phyloP scores from a whole-genome alignment of 345 rosid species.

The Lagerstroemia speciosa region DNA sequence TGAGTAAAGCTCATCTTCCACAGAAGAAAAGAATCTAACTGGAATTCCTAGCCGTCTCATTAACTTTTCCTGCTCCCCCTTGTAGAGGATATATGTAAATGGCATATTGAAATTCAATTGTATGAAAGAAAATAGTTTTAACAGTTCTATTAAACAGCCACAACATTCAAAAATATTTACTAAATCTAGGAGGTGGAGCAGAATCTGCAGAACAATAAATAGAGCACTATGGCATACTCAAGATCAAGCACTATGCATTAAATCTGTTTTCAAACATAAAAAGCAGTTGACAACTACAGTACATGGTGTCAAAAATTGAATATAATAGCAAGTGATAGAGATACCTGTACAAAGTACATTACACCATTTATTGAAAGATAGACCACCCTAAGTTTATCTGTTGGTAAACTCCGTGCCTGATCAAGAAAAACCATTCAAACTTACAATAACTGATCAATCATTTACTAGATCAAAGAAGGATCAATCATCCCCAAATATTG shows the following conservation, averaged over 20 bases:
- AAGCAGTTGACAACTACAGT: not conserved
- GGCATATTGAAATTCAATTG: not conserved
- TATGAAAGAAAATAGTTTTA: not conserved
- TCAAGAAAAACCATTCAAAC: slow-evolving; percentile 1
- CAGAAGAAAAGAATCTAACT: not conserved
- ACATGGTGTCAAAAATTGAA: not conserved
- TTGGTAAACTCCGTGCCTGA: slow-evolving; percentile 50
- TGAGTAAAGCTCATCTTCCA: not conserved
- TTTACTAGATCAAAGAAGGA: not conserved
- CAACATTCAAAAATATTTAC: not conserved
- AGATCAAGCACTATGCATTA: not conserved
- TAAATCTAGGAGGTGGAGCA: not conserved
- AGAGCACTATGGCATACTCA: not conserved
- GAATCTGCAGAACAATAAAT: not conserved
- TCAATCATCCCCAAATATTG: not conserved
- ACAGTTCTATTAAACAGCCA: not conserved
- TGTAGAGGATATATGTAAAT: not conserved
- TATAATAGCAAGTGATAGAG: not conserved
- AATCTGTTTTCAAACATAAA: not conserved
- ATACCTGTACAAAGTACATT: slow-evolving; percentile 82
- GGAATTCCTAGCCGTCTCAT: not conserved
- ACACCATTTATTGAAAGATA: slow-evolving; percentile 37
- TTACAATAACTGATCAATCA: not conserved
- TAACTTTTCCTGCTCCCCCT: not conserved
- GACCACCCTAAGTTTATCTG: slow-evolving; percentile 14